Evolutionary conservation across 2,329 filamentous ascomycete species (phyloP), one percentile per base, ranked within the genome.

Genomic region (Xylaria sp.): DNA sequence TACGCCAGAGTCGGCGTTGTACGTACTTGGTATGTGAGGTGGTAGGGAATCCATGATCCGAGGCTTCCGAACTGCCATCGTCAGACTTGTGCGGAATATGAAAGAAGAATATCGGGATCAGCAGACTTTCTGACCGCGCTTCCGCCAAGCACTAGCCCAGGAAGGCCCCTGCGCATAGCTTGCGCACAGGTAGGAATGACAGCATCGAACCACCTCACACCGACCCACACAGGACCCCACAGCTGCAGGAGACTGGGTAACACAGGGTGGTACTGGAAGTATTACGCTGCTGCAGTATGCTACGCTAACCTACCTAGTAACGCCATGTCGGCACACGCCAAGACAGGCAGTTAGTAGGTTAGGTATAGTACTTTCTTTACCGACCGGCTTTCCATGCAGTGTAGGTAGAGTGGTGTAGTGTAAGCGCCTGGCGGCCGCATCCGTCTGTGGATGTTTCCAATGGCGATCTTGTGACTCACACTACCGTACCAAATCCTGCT

Each of bases 141-240:
- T n/a, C 15, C 41, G 41, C 41, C 41, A 46, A 46, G 41, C 3
- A 46, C 15, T 7, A 46, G 41, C 41, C 18, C 13, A 48, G 12
- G 8, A 46, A 63, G 20, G 13, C 54, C 28, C 39, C 28, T 28
- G 28, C 28, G 28, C 28, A 28, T 28, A 28, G 28, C 28, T 28
- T 59, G 59, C 52, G 52, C 52, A 34, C 28, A 48, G 52, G 62
- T 34, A 56, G 61, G 25, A 54, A 71, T 71, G 69, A 69, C 69
- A 71, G 63, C 69, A 69, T 71, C 66, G 69, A 69, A 71, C 63
- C 66, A 66, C 63, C 66, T 67, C 69, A 69, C 37, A 57, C 37
- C 66, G 66, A 63, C 59, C 68, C 60, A 37, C 34, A 37, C 34
- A 37, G 2, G 10, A 37, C 34, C 34, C 34, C 34, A 65, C 34